Evolutionary conservation across 805 yeast genomes (phyloP).

Genomic region (Sugiyamaella lignohabitans): DNA sequence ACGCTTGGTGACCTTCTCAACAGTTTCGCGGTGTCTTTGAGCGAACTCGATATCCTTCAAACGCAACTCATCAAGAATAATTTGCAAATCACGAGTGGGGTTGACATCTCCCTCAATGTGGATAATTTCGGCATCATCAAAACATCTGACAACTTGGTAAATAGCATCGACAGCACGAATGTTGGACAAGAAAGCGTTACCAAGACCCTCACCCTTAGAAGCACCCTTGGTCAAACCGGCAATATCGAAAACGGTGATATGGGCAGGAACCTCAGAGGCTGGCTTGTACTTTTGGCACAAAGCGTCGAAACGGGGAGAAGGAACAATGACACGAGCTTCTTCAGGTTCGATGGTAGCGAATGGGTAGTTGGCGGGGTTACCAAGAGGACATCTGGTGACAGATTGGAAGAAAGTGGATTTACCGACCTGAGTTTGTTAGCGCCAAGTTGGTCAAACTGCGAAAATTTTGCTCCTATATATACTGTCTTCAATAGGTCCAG

Average conservation of each 20-base stretch:
- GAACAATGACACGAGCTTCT: conserved; percentile 52
- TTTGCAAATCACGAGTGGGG: conserved; percentile 91
- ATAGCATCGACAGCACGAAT: conserved; percentile 68
- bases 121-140: conserved; percentile 56
- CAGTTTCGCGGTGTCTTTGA: conserved; percentile 62
- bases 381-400: conserved; percentile 53
- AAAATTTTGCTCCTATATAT: neutral
- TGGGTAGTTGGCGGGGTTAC: conserved; percentile 64
- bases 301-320: conserved; percentile 43
- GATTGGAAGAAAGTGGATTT: conserved; percentile 54
- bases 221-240: conserved; percentile 67
- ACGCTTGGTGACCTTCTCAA: conserved; percentile 72
- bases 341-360: conserved; percentile 74
- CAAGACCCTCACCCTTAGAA: conserved; percentile 60
- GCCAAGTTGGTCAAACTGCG: neutral
- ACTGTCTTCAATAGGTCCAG: neutral
- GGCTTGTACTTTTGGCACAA: conserved; percentile 46
- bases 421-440: conserved; percentile 32
- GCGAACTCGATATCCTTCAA: conserved; percentile 62
- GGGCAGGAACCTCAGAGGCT: conserved; percentile 46
- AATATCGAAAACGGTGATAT: conserved; percentile 55
- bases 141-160: conserved; percentile 61
- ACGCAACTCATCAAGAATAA: conserved; percentile 64
- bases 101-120: conserved; percentile 80
- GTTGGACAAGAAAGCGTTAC: conserved; percentile 65